Evolutionary conservation across 139 green algal species (phyloP).

Genomic region (Tetraselmis chui): DNA sequence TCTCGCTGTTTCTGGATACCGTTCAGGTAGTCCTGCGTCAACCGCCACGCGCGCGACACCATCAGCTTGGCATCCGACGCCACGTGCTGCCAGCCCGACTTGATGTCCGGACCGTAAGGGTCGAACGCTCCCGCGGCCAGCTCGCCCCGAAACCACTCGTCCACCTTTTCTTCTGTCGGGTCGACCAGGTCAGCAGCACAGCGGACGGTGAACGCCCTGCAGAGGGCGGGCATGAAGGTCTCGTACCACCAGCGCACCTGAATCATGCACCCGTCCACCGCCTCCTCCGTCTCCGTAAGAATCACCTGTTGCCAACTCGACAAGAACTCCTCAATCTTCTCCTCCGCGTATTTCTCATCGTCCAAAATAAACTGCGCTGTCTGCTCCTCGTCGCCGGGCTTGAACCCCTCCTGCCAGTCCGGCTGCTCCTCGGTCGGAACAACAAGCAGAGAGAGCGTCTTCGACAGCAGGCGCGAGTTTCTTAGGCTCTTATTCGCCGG

Average conservation of each 20-base stretch:
- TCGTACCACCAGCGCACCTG: neutral
- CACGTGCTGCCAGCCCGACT: neutral
- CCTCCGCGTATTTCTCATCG: neutral
- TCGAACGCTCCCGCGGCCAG: neutral
- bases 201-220: neutral
- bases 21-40: constrained; percentile 8
- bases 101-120: neutral
- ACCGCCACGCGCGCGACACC: neutral
- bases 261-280: neutral
- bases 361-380: neutral
- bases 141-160: neutral
- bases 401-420: neutral
- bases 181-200: neutral
- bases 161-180: neutral
- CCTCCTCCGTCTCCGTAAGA: neutral
- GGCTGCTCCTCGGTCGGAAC: neutral
- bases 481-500: neutral
- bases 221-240: neutral
- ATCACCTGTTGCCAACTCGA: neutral
- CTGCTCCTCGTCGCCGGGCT: neutral
- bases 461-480: neutral
- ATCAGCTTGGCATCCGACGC: neutral
- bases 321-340: neutral
- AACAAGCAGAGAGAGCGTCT: neutral
- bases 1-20: constrained; percentile 7